Conservation (phyloP, 179 eudicot genomes). For the Silene coronaria region DNA sequence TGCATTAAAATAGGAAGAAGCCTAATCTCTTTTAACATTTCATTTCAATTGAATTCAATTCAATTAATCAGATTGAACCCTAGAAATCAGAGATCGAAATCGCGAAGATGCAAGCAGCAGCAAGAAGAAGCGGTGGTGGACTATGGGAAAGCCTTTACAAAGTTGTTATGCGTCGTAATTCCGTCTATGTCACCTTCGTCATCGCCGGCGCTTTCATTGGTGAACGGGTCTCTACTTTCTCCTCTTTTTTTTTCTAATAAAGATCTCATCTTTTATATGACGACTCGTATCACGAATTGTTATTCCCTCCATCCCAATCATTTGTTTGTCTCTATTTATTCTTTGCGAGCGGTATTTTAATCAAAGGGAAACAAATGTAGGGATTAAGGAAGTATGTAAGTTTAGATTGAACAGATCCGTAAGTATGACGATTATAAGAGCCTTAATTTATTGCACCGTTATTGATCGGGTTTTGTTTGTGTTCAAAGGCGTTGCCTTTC, state of each 20-base stretch:
- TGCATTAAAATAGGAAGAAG: background rate
- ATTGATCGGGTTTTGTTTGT: background rate
- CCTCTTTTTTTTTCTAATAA: background rate
- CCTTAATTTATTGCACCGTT: background rate
- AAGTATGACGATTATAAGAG: background rate
- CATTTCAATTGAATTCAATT: slow-evolving; percentile 5
- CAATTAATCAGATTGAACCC: background rate
- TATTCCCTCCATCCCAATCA: too few relatives aligned
- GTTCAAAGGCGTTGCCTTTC: background rate
- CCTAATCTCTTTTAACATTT: background rate
- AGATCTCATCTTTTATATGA: background rate
- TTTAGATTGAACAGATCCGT: background rate
- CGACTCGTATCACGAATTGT: background rate
- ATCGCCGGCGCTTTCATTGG: slow-evolving; percentile 79
- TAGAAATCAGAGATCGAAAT: slow-evolving; percentile 15
- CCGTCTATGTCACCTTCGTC: slow-evolving; percentile 84
- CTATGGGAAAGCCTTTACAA: slow-evolving; percentile 62
- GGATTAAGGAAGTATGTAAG: background rate
- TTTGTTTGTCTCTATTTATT: too few relatives aligned
- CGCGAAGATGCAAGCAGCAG: slow-evolving; percentile 34
- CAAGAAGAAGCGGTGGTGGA: slow-evolving; percentile 41
- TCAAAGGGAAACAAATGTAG: too few relatives aligned
- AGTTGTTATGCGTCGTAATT: slow-evolving; percentile 71
- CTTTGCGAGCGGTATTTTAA: too few relatives aligned
- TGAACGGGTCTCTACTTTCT: slow-evolving; percentile 49